These are phyloP conservation scores for Podospora appendiculata DNA, from an alignment of 495 filamentous ascomycete species.

Conservation along the genomic window DNA sequence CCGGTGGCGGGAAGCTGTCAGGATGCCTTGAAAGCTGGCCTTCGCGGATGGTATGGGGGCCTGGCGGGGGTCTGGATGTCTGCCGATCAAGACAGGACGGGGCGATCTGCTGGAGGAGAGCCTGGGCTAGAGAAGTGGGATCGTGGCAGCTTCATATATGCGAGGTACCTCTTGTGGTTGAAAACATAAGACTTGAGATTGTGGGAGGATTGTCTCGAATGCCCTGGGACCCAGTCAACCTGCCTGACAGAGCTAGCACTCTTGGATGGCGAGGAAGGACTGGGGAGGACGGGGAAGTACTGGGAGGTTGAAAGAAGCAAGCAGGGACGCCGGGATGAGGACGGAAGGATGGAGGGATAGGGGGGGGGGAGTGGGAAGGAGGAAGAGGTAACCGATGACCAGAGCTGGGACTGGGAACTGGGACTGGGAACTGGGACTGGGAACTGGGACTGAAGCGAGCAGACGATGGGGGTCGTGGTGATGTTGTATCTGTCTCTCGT, in stretches of 20 bases:
- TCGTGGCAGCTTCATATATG: neutral
- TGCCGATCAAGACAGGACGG: neutral
- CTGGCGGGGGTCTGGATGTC: neutral
- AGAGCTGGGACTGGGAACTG: neutral
- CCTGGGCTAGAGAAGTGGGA: neutral
- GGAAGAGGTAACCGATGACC: neutral
- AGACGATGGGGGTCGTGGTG: no score
- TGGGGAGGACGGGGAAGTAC: neutral
- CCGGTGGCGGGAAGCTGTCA: neutral
- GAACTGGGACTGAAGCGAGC: no score
- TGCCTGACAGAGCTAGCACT: constrained; percentile 1
- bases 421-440: neutral
- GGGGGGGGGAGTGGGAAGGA: neutral
- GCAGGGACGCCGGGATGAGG: neutral
- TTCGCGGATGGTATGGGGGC: neutral
- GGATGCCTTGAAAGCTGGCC: neutral
- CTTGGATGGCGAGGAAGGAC: neutral
- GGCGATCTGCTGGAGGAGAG: neutral
- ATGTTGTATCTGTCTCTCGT: no score
- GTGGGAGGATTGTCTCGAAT: neutral
- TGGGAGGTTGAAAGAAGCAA: neutral
- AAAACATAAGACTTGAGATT: neutral
- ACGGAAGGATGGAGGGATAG: neutral
- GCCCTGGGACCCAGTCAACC: neutral
- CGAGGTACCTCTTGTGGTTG: neutral